Evolutionary conservation across 2,329 filamentous ascomycete genomes (phyloP).

Genomic region (Fusarium pseudocircinatum): DNA sequence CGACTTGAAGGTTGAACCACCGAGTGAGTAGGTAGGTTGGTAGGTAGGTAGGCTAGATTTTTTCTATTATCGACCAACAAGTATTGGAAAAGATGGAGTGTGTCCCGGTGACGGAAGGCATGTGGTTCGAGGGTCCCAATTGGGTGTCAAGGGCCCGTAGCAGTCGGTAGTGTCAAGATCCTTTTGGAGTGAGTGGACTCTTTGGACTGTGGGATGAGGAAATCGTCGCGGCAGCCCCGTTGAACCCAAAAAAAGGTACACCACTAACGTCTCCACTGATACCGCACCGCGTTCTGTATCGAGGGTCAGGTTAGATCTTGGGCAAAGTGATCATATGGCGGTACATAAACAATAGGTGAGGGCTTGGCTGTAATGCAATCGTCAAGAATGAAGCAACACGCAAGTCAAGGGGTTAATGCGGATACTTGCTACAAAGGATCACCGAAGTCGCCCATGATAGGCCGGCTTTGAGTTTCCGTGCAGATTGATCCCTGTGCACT

Average conservation of each 20-base stretch:
- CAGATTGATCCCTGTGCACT: conserved; percentile 27
- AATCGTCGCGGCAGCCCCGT: conserved; percentile 31
- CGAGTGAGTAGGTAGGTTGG: background rate
- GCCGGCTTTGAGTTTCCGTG: conserved; percentile 9
- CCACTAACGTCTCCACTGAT: conserved; percentile 25
- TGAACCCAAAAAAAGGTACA: conserved; percentile 18
- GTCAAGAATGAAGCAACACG: conserved; percentile 8
- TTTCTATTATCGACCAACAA: conserved; percentile 6
- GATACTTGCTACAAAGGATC: conserved; percentile 25
- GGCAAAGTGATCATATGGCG: background rate
- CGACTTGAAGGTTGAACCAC: conserved; percentile 19
- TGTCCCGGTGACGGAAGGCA: conserved; percentile 27
- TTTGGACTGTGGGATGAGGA: conserved; percentile 20
- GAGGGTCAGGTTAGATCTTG: background rate
- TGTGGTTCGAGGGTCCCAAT: conserved; percentile 32
- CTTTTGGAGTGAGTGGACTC: conserved; percentile 13
- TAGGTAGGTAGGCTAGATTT: background rate
- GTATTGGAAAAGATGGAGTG: conserved; percentile 2
- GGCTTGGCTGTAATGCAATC: conserved; percentile 21
- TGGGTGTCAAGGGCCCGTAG: conserved; percentile 27
- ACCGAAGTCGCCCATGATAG: conserved; percentile 23
- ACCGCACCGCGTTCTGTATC: conserved; percentile 4
- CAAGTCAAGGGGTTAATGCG: conserved; percentile 17
- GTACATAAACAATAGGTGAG: conserved; percentile 6
- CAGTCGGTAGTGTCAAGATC: conserved; percentile 9